These are phyloP conservation scores for Nitzschia putrida DNA, from an alignment of 108 stramenopile species.

Conservation along the genomic window DNA sequence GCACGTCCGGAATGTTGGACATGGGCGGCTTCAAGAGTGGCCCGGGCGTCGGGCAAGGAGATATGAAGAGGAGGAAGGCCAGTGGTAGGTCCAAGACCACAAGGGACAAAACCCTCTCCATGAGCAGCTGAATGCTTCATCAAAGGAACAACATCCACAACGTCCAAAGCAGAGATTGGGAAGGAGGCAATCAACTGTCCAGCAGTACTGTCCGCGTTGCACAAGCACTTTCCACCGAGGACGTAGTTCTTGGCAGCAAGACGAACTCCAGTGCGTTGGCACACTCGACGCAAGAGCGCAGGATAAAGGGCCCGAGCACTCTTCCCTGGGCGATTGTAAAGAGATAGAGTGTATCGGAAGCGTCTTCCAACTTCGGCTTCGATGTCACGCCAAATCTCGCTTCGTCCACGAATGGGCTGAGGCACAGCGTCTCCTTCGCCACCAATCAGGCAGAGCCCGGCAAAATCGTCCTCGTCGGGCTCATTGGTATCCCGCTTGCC, in stretches of 20 bases:
- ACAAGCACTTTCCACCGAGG: slow-evolving; percentile 67
- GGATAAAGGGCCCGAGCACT: slow-evolving; percentile 47
- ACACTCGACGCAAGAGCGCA: slow-evolving; percentile 84
- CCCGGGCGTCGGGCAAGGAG: slow-evolving; percentile 77
- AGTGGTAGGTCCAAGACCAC: slow-evolving; percentile 45
- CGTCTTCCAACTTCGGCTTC: slow-evolving; percentile 73
- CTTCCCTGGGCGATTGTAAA: slow-evolving; percentile 60
- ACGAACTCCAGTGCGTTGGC: slow-evolving; percentile 87
- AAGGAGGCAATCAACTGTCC: slow-evolving; percentile 56
- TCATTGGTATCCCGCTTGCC: slow-evolving; percentile 34
- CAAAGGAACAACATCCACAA: slow-evolving; percentile 86
- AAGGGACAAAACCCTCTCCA: slow-evolving; percentile 69
- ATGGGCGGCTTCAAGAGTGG: slow-evolving; percentile 74
- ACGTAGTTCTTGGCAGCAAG: slow-evolving; percentile 78
- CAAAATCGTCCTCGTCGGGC: slow-evolving; percentile 62
- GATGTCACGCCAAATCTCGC: slow-evolving; percentile 77
- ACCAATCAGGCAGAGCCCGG: slow-evolving; percentile 47
- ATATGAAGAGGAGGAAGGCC: slow-evolving; percentile 67
- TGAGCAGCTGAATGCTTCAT: slow-evolving; percentile 87
- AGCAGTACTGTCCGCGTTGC: slow-evolving; percentile 41
- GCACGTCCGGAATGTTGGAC: slow-evolving; percentile 48
- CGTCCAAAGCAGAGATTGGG: slow-evolving; percentile 80
- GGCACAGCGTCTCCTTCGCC: slow-evolving; percentile 43
- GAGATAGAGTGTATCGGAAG: slow-evolving; percentile 65
- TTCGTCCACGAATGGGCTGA: slow-evolving; percentile 38